Evolutionary conservation across 208 protist genomes (phyloP).

Genomic region (Acanthamoeba castellanii): DNA sequence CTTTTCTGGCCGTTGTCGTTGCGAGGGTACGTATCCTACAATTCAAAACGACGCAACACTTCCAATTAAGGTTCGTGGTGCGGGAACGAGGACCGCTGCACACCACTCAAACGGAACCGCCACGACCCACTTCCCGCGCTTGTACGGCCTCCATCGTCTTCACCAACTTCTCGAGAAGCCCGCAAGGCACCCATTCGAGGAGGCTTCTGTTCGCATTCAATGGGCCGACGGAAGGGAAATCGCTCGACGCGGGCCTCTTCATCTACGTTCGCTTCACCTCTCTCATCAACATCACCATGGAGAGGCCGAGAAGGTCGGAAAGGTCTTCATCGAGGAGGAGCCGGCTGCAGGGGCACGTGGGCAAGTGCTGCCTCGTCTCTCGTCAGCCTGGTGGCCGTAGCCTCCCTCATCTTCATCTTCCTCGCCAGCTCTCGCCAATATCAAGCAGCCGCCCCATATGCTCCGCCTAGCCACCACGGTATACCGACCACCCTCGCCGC

Average conservation of each 20-base stretch:
- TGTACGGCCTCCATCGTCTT: too few relatives aligned
- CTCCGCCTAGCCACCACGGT: background rate
- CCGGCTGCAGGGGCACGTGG: background rate
- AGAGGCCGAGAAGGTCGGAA: background rate
- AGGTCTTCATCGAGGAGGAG: background rate
- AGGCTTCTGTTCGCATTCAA: background rate
- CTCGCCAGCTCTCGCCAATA: background rate
- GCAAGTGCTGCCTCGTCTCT: constrained; percentile 14
- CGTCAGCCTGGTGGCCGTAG: background rate
- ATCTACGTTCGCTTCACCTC: background rate
- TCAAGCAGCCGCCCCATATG: background rate
- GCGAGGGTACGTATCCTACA: too few relatives aligned
- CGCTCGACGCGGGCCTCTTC: background rate
- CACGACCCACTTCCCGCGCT: too few relatives aligned
- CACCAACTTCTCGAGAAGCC: too few relatives aligned
- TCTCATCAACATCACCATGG: background rate
- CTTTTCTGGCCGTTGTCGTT: too few relatives aligned
- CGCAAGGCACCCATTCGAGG: too few relatives aligned
- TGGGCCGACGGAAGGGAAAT: background rate
- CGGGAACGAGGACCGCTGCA: too few relatives aligned
- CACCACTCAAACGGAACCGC: too few relatives aligned
- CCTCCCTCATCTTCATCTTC: background rate
- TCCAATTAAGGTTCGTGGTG: too few relatives aligned
- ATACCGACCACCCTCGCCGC: background rate
- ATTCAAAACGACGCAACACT: too few relatives aligned